phyloP scores from a whole-genome alignment of 805 yeast genomes.

The Wickerhamiella hasegawae region DNA sequence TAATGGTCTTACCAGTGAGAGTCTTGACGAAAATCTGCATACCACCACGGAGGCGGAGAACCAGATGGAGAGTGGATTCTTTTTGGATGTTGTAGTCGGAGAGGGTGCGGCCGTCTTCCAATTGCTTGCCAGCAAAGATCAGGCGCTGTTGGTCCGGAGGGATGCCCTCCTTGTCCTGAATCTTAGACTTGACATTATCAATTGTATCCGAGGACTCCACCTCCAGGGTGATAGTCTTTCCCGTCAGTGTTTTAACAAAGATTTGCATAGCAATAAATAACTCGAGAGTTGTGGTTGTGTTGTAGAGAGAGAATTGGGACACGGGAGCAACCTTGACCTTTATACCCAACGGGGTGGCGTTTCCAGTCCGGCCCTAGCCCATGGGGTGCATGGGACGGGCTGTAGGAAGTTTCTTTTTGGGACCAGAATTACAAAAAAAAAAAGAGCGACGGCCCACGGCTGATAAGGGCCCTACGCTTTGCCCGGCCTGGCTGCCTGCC shows the following conservation, averaged over 20 bases:
- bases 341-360: constrained; percentile 2
- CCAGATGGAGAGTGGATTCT: constrained; percentile 78
- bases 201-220: constrained; percentile 92
- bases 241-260: constrained; percentile 79
- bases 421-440: too few species aligned
- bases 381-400: too few species aligned
- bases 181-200: constrained; percentile 88
- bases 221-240: constrained; percentile 77
- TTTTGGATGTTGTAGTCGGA: constrained; percentile 93
- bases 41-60: constrained; percentile 34
- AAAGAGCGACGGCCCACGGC: too few species aligned
- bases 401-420: too few species aligned
- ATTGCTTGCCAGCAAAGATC: constrained; percentile 91
- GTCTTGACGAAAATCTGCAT: constrained; percentile 90
- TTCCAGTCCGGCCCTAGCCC: neutral
- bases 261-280: constrained; percentile 85
- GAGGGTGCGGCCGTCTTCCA: constrained; percentile 89
- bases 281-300: too few species aligned
- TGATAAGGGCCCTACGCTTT: too few species aligned
- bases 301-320: too few species aligned
- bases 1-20: constrained; percentile 78
- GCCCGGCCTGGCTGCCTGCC: too few species aligned
- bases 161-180: constrained; percentile 92
- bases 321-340: too few species aligned
- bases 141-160: constrained; percentile 95